These are phyloP conservation scores for Heterobasidion occidentale DNA, from an alignment of 1,284 basidiomycete genomes.

Conservation along the genomic window DNA sequence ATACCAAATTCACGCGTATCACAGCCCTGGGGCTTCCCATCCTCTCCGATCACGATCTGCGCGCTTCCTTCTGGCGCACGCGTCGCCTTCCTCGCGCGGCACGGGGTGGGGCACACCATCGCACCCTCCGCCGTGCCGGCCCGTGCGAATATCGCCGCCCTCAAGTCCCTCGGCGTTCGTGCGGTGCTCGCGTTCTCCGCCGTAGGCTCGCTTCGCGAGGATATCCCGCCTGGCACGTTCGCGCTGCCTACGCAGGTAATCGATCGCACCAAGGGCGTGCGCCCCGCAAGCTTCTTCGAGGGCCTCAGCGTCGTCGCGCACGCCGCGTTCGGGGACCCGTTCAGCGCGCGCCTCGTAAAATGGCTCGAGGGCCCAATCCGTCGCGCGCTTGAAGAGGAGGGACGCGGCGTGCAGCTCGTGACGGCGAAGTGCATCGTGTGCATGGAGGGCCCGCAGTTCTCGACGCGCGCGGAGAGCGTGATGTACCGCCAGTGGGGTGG, in stretches of 20 bases:
- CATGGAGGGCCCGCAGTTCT: constrained; percentile 97
- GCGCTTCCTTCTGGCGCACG: constrained; percentile 70
- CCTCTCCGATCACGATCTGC: constrained; percentile 86
- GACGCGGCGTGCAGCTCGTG: constrained; percentile 58
- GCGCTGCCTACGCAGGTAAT: constrained; percentile 91
- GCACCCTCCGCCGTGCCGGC: constrained; percentile 74
- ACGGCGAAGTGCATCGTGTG: constrained; percentile 84
- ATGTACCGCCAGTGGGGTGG: constrained; percentile 95
- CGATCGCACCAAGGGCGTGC: constrained; percentile 91
- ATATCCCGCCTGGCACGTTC: constrained; percentile 89
- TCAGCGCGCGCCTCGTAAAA: constrained; percentile 54
- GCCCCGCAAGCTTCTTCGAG: constrained; percentile 85
- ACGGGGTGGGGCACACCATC: constrained; percentile 73
- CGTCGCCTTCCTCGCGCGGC: constrained; percentile 90
- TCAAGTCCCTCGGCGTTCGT: constrained; percentile 87
- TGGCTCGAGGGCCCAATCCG: constrained; percentile 68
- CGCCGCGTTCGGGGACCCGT: constrained; percentile 91
- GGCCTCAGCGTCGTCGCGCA: constrained; percentile 82
- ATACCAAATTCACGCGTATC: not conserved
- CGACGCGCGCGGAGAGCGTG: constrained; percentile 88
- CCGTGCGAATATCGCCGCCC: constrained; percentile 92
- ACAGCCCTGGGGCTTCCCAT: constrained; percentile 92
- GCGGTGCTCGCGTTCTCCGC: constrained; percentile 93
- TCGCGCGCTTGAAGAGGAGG: constrained; percentile 54
- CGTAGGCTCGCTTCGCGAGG: constrained; percentile 93